Conservation (phyloP, 805 yeast species). For the Monosporozyma unispora region DNA sequence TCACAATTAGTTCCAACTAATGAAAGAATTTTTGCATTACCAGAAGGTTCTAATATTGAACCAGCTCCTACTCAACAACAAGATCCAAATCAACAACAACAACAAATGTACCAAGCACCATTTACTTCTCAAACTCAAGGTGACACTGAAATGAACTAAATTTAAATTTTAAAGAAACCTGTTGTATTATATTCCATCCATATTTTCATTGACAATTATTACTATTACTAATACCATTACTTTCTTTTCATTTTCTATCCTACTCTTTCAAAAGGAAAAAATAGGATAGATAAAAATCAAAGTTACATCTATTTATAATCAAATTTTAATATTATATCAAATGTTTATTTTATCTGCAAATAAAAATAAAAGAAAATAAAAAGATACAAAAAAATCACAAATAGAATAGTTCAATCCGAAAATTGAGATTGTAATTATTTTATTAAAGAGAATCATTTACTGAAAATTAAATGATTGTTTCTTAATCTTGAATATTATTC, state of each 20-base stretch:
- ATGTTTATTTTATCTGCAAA: conserved; percentile 2
- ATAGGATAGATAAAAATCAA: too few relatives aligned
- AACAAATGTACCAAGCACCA: conserved; percentile 17
- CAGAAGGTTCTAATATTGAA: conserved; percentile 65
- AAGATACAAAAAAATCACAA: not conserved
- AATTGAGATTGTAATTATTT: not conserved
- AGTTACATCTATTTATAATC: not conserved
- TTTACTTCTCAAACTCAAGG: conserved; percentile 15
- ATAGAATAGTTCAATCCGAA: not conserved
- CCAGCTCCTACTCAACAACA: conserved; percentile 42
- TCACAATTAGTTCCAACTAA: conserved; percentile 32
- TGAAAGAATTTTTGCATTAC: conserved; percentile 66
- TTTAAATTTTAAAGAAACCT: not conserved
- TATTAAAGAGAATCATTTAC: not conserved
- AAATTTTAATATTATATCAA: conserved; percentile 1
- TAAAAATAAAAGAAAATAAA: conserved; percentile 1
- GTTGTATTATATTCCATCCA: not conserved
- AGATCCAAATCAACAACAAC: not conserved
- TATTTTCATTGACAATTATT: not conserved
- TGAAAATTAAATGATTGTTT: conserved; percentile 1
- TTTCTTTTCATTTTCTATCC: not conserved
- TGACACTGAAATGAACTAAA: conserved; percentile 23
- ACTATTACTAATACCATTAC: not conserved
- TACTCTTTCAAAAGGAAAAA: not conserved
- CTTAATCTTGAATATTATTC: not conserved